phyloP scores from a whole-genome alignment of 1,284 basidiomycete genomes.

The Rhodotorula sp. region DNA sequence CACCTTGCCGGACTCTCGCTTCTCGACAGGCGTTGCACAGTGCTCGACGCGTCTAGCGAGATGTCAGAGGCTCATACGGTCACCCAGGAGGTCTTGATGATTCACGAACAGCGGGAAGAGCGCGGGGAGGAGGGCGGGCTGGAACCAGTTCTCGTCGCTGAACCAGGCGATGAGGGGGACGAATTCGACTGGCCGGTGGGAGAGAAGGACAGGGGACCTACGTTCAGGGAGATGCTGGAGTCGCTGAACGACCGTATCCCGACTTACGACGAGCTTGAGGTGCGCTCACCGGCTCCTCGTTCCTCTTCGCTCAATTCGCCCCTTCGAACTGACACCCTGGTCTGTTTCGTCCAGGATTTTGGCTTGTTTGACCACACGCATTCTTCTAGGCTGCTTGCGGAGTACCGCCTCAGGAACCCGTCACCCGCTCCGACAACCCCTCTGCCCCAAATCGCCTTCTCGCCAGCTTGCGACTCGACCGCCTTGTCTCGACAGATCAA shows the following conservation, averaged over 20 bases:
- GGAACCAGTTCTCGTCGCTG: too few species aligned
- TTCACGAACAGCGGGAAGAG: too few species aligned
- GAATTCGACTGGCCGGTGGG: neutral
- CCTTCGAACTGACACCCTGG: too few species aligned
- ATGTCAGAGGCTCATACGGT: too few species aligned
- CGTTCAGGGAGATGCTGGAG: slow-evolving; percentile 16
- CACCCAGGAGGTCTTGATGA: too few species aligned
- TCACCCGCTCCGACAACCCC: neutral
- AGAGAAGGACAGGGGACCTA: neutral
- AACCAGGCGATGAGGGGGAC: neutral
- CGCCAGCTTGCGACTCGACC: neutral
- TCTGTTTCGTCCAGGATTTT: neutral
- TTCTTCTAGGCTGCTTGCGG: slow-evolving; percentile 2
- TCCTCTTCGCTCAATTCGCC: neutral
- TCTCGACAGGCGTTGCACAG: neutral
- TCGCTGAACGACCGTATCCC: slow-evolving; percentile 1
- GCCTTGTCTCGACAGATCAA: neutral
- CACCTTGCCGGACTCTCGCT: too few species aligned
- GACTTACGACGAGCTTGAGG: slow-evolving; percentile 16
- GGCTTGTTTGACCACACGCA: slow-evolving; percentile 12
- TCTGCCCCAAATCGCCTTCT: neutral
- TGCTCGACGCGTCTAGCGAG: too few species aligned
- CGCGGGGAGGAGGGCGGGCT: too few species aligned
- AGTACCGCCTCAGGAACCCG: slow-evolving; percentile 10
- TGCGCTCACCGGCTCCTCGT: neutral